These are phyloP conservation scores for Ophiostoma quercus DNA, from an alignment of 2,329 filamentous ascomycete genomes.

Conservation along the genomic window DNA sequence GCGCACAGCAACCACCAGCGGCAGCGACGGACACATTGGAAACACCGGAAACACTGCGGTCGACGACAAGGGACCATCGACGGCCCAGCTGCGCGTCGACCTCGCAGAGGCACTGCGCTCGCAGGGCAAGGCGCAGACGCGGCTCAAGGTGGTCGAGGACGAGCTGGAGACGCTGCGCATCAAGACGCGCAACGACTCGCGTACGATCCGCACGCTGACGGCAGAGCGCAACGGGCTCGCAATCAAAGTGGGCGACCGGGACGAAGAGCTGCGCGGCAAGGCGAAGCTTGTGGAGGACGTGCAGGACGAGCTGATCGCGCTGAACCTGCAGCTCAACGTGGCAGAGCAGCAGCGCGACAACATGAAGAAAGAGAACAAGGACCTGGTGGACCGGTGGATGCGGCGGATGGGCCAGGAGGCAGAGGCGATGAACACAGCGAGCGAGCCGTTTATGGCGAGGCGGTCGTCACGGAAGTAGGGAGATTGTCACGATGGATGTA, in stretches of 20 bases:
- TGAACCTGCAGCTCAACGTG: constrained; percentile 84
- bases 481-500: neutral
- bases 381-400: constrained; percentile 90
- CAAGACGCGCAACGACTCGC: constrained; percentile 55
- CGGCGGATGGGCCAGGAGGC: constrained; percentile 78
- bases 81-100: constrained; percentile 57
- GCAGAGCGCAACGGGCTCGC: constrained; percentile 57
- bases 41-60: constrained; percentile 32
- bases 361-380: constrained; percentile 76
- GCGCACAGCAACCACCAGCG: neutral
- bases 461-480: neutral
- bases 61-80: neutral
- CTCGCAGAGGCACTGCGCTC: constrained; percentile 72
- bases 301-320: constrained; percentile 85
- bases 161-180: constrained; percentile 57
- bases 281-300: constrained; percentile 78
- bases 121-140: constrained; percentile 60
- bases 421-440: constrained; percentile 73
- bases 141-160: constrained; percentile 56
- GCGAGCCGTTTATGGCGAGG: constrained; percentile 41
- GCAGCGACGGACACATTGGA: constrained; percentile 15
- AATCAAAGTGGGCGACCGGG: constrained; percentile 68
- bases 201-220: constrained; percentile 57
- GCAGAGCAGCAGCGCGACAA: constrained; percentile 69
- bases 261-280: constrained; percentile 81